Base-by-base conservation (phyloP, 1,284 basidiomycete genomes). In the Marasmius sp. region DNA sequence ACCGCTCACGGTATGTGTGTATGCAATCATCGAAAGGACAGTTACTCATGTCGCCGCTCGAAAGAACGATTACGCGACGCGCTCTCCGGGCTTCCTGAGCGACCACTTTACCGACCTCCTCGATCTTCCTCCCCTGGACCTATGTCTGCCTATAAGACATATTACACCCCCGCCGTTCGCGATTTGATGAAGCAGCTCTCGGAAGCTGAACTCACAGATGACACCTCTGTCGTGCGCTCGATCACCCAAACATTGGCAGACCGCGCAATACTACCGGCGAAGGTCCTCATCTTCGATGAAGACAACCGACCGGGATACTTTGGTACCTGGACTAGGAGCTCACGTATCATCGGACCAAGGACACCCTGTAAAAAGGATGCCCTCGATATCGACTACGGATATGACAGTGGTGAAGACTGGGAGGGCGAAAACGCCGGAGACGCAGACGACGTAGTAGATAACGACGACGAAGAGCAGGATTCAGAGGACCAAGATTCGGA, bases 331-430 rank as follows among this genome's bases (percentile, higher is more conserved):
- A 93, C 92, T 10, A 86, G 88, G 56, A 84, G 79, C 62, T 93
- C 91, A 22, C 79, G 78, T 14, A 74, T 84, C 57, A 84, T 95
- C 60, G 87, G 89, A 1, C 86, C 91, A 8, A 84, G 93, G n/a
- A 82, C 79, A 37, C 92, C 94, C 1, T 87, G 93, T 63, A 83
- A 80, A 3, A 81, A 82, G 64, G 94, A 95, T 68, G 77, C 85
- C 7, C 75, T 87, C 6, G 80, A 84, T 20, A 80, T 90, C 59
- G 92, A 95, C 74, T 95, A 95, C 72, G 81, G 82, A 12, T 92
- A 93, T 69, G 93, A 95, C 74, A 93, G 90, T 60, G 93, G 91
- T 18, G 92, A 86, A 66, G 92, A 94, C 68, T 94, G 92, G 92
- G 92, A 88, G 57, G 52, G 34, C 14, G 93, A 93, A 72, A 81